Base-by-base conservation (phyloP, 208 protist genomes). In the Angomonas deanei region DNA sequence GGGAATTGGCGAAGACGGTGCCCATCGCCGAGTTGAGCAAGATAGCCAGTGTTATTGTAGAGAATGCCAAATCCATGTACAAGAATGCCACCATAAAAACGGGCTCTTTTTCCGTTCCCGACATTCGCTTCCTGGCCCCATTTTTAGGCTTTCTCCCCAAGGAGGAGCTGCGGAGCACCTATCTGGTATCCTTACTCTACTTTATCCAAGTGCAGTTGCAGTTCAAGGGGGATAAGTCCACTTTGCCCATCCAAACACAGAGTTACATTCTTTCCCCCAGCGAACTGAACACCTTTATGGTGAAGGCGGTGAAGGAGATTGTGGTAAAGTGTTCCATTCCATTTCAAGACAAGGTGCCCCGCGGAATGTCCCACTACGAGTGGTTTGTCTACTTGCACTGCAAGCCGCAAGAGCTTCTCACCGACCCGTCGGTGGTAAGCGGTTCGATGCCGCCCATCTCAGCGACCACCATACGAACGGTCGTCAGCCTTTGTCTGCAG, bases 151-250 rank as follows among this genome's bases (percentile, higher is more conserved):
- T 87, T n/a, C 63, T 84, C 24, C 34, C 70, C n/a, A 47, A 70
- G 0, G 66, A 62, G 36, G 86, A 92, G 53, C 71, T 92, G 39
- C 32, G 54, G 47, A 34, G 72, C 32, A 74, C 56, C 15, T 88
- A 87, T 56, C 68, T 92, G 21, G 75, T 66, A 17, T 63, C 64
- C 10, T 85, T 89, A 26, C 62, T 92, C 8, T 78, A 82, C 61
- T 88, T 90, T 86, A 67, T 88, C 31, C 82, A 88, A 60, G 69
- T 82, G 55, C 85, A 92, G 56, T 74, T 92, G 38, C 72, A 85
- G 64, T 70, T 82, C 24, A n/a, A 70, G 38, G 56, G 58, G 53
- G 64, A 80, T 32, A 32, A 48, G 27, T 50, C 38, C 32, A 67
- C 47, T 11, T 68, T 84, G 1, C 49, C 74, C 10, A 68, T 66